These are phyloP conservation scores for Drechslera avenae DNA, from an alignment of 2,329 filamentous ascomycete species.

Conservation along the genomic window DNA sequence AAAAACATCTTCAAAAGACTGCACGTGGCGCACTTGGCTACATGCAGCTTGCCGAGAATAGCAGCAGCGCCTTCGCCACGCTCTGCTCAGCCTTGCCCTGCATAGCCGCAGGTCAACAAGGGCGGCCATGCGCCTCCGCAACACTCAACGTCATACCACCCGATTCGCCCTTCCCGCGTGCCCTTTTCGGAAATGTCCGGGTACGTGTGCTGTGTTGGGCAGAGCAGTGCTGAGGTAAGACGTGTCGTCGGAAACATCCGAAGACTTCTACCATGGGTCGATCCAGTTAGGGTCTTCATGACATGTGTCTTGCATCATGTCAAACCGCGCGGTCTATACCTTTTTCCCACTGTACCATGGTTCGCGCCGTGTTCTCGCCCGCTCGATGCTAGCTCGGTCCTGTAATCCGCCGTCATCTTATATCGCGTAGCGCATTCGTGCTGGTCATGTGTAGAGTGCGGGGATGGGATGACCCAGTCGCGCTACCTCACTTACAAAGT, in stretches of 20 bases:
- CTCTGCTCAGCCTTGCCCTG: constrained; percentile 12
- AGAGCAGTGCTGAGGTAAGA: not conserved
- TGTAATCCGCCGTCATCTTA: not conserved
- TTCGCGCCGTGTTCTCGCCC: constrained; percentile 7
- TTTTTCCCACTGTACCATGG: constrained; percentile 9
- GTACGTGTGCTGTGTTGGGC: no score
- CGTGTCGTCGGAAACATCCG: not conserved
- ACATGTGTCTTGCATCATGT: constrained; percentile 15
- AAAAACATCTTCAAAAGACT: constrained; percentile 4
- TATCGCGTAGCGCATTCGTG: not conserved
- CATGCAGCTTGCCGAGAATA: constrained; percentile 24
- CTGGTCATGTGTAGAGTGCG: not conserved
- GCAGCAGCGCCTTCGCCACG: constrained; percentile 12
- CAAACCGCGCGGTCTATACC: constrained; percentile 10
- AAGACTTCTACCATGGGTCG: constrained; percentile 8
- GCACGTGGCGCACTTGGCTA: not conserved
- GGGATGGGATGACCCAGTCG: not conserved
- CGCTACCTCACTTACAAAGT: no score
- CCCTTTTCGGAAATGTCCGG: no score
- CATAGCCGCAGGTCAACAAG: constrained; percentile 3
- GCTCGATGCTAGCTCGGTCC: not conserved
- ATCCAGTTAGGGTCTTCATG: not conserved
- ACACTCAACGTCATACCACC: constrained; percentile 3
- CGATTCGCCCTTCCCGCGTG: not conserved
- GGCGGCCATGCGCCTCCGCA: not conserved